Evolutionary conservation across 805 yeast species (phyloP).

Genomic region (Lipomyces mesembrius): DNA sequence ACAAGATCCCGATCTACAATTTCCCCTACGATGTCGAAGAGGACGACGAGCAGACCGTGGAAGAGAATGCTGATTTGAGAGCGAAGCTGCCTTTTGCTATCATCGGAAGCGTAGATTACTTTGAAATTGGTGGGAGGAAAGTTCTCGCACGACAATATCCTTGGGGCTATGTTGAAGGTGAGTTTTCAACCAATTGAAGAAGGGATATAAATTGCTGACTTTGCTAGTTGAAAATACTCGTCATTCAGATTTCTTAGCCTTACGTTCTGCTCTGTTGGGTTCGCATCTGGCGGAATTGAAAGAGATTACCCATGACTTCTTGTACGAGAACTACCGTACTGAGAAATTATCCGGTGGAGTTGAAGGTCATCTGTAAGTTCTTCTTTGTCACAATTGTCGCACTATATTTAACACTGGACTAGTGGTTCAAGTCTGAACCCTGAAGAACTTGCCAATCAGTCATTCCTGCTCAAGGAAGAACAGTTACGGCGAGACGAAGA

Average conservation of each 20-base stretch:
- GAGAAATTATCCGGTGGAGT: slow-evolving; percentile 60
- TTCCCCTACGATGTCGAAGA: slow-evolving; percentile 71
- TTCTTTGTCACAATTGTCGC: neutral
- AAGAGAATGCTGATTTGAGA: slow-evolving; percentile 49
- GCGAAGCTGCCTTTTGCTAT: slow-evolving; percentile 66
- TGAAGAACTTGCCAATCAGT: slow-evolving; percentile 49
- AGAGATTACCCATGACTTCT: slow-evolving; percentile 75
- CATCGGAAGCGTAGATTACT: slow-evolving; percentile 54
- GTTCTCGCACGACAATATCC: slow-evolving; percentile 62
- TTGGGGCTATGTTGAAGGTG: slow-evolving; percentile 67
- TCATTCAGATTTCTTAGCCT: slow-evolving; percentile 48
- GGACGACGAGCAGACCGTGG: slow-evolving; percentile 50
- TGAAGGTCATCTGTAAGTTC: slow-evolving; percentile 19
- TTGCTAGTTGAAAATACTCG: slow-evolving; percentile 46
- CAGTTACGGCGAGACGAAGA: slow-evolving; percentile 50
- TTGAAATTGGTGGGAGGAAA: slow-evolving; percentile 47
- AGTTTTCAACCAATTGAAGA: slow-evolving; percentile 30
- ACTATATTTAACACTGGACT: slow-evolving; percentile 16
- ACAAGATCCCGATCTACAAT: slow-evolving; percentile 69
- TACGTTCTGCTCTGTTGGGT: slow-evolving; percentile 75
- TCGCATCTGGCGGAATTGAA: slow-evolving; percentile 82
- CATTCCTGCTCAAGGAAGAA: slow-evolving; percentile 49
- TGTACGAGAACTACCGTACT: slow-evolving; percentile 80
- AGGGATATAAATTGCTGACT: neutral
- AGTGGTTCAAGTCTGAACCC: slow-evolving; percentile 44